These are phyloP conservation scores for Conticribra weissflogii DNA, from an alignment of 108 stramenopile species.

Conservation along the genomic window DNA sequence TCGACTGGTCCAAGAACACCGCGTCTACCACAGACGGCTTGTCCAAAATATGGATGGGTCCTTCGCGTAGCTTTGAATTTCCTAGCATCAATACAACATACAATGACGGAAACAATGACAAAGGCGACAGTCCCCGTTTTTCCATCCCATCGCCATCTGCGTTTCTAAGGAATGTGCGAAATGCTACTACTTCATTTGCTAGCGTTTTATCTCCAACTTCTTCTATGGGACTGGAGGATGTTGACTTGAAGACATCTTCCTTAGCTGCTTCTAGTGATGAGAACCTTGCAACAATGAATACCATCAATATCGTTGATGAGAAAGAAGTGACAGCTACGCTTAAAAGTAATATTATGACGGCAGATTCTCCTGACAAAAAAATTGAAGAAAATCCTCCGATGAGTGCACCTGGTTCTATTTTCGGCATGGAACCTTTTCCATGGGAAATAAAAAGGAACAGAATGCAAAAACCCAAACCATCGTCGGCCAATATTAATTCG, in stretches of 20 bases:
- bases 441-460: neutral
- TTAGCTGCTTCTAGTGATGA: neutral
- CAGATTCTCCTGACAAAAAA: neutral
- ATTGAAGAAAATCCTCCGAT: neutral
- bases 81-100: neutral
- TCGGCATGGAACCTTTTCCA: neutral
- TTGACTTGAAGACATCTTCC: neutral
- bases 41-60: neutral
- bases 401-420: neutral
- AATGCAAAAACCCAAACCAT: neutral
- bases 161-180: neutral
- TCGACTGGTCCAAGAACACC: neutral
- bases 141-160: neutral
- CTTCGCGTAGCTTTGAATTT: neutral
- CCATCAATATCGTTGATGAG: neutral
- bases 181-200: neutral
- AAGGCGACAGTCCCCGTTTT: neutral
- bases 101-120: neutral
- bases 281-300: neutral
- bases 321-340: neutral
- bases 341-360: neutral
- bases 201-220: neutral
- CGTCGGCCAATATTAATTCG: neutral
- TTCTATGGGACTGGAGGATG: neutral
- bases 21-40: neutral